phyloP scores from a whole-genome alignment of 2,329 filamentous ascomycete genomes.

The Fusarium udum region DNA sequence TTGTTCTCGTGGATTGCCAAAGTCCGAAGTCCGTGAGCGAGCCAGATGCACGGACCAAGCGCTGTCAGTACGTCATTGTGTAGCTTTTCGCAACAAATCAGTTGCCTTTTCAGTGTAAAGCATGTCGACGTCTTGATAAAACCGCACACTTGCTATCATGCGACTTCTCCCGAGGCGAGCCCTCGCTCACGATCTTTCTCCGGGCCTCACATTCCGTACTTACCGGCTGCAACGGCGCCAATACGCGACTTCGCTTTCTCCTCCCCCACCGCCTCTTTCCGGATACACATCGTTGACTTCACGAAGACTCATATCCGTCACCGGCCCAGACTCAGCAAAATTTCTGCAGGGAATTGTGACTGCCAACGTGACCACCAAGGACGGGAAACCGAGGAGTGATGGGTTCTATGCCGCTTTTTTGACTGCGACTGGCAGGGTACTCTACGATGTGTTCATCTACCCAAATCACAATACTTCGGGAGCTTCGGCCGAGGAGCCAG shows the following conservation, averaged over 20 bases:
- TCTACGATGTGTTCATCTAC: constrained; percentile 93
- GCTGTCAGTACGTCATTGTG: constrained; percentile 36
- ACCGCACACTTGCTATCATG: constrained; percentile 31
- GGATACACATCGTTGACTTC: constrained; percentile 70
- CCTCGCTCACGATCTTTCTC: constrained; percentile 25
- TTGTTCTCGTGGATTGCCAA: constrained; percentile 8
- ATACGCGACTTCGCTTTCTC: constrained; percentile 45
- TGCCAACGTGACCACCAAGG: constrained; percentile 56
- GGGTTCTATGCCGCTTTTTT: constrained; percentile 87
- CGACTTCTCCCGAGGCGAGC: constrained; percentile 39
- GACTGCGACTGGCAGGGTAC: constrained; percentile 82
- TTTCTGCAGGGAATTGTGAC: constrained; percentile 93
- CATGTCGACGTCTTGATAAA: constrained; percentile 6
- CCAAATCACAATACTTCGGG: constrained; percentile 56
- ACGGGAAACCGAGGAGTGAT: constrained; percentile 50
- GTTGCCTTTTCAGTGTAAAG: constrained; percentile 12
- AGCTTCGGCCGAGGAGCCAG: constrained; percentile 41
- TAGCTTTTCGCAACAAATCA: constrained; percentile 32
- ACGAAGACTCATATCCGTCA: constrained; percentile 80
- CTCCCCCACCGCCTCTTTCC: constrained; percentile 55
- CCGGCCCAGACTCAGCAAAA: constrained; percentile 80
- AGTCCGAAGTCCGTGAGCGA: constrained; percentile 27
- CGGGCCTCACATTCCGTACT: constrained; percentile 43
- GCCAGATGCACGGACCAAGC: constrained; percentile 30
- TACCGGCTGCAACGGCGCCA: constrained; percentile 47